Evolutionary conservation across 2,329 filamentous ascomycete genomes (phyloP), one percentile per base, ranked within the genome.

Genomic region (Trichoderma arundinaceum): DNA sequence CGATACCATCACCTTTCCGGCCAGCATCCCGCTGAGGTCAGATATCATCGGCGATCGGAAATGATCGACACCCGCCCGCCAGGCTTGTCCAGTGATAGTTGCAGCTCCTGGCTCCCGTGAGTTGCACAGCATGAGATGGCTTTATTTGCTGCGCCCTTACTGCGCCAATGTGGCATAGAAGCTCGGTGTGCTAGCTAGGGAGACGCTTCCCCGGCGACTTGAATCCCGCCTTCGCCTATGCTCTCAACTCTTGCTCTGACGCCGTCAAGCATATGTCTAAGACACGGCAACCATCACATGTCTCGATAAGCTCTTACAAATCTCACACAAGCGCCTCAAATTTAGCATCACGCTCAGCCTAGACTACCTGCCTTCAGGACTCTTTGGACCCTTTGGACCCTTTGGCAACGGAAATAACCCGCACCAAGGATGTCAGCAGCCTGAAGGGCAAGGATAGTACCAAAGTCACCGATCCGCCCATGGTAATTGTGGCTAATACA

Each of bases 1-100:
- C 7, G 3, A 46, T 46, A 15, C 4, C 52, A 43, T 13, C 52
- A 7, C 7, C 7, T 7, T 38, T 38, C 35, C 35, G 2, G 52
- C 52, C 35, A 33, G 17, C 35, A 13, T 17, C 7, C 35, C 38
- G 46, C 35, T 35, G 32, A 61, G 35, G 48, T 41, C 38, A 43
- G 46, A 61, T 61, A 41, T 17, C 35, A 61, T 61, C 46, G 58
- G 38, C 58, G 46, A 61, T 61, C 58, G 48, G 48, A 52, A 38
- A 43, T 33, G 46, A 61, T 52, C 58, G 38, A 52, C 58, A 22
- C 5, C 49, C 49, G 15, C 33, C 49, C 49, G 49, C 22, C 22
- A 52, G 38, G 46, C 58, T 43, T 52, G 48, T 61, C 48, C 46
- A 41, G 19, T 51, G 57, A 43, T 19, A 56, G 53, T 41, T 28